Base-by-base conservation (phyloP, 2,329 filamentous ascomycete species). In the Xylaria sp. region DNA sequence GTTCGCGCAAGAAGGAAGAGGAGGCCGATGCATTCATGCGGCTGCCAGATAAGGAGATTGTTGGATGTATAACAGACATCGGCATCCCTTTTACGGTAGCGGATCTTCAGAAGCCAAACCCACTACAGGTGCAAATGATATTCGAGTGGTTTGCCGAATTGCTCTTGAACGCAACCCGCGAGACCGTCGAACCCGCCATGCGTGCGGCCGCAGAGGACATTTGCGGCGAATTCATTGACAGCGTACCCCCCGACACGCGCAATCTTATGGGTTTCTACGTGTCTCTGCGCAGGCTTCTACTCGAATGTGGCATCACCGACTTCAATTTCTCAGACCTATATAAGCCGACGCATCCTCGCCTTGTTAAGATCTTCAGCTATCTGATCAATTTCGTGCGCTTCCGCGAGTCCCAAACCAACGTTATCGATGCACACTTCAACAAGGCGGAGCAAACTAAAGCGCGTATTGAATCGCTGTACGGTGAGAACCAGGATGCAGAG, bases 381-480 rank as follows among this genome's bases (percentile, higher is more conserved):
- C 88, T 98, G 71, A 99, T 99, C 84, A 99, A 99, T 82, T 99
- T 99, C 81, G 94, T 98, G 73, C 90, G 96, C 61, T 99, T 98
- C 82, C 92, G 96, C 75, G 94, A 98, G 82, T 94, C 92, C 70
- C 95, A 98, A 80, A 97, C 94, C 0, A 84, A 85, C 47, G 89
- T 96, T 34, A 97, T 98, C 71, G 94, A 98, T 78, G 89, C 97
- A 79, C 92, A 98, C 81, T 96, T 96, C 83, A 96, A 97, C 84
- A 94, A 93, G 75, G 89, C 92, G 12, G 93, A 98, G 81, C 89
- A 88, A 67, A 94, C 92, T 1, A 98, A 97, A 81, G 85, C 90
- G 61, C 89, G 92, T 69, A 98, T 98, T 76, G 95, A 98, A 81
- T 87, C 90, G 21, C 84, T 98, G 9, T 94, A 94, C 77, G 85